Conservation (phyloP, 495 filamentous ascomycete genomes). For the Trichoderma reesei region DNA sequence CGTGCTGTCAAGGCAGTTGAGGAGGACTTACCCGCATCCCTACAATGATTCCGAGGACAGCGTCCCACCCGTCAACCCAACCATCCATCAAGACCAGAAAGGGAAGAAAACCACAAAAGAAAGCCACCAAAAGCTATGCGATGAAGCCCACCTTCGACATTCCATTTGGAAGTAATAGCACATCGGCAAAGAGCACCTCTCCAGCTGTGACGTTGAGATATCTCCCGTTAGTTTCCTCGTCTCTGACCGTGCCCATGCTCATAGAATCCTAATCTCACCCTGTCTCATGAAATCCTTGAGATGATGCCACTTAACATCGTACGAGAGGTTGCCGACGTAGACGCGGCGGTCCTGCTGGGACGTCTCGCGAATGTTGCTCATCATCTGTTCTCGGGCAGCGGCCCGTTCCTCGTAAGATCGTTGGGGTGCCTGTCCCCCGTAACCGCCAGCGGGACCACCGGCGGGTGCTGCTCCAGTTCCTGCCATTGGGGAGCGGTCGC, state of each 20-base stretch:
- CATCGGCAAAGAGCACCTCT: slow-evolving; percentile 99
- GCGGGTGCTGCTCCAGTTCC: slow-evolving; percentile 52
- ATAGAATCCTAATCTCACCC: slow-evolving; percentile 51
- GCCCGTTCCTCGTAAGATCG: slow-evolving; percentile 76
- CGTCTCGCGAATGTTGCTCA: slow-evolving; percentile 82
- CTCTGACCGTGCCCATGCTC: slow-evolving; percentile 10
- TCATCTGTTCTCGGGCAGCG: slow-evolving; percentile 85
- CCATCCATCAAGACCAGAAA: slow-evolving; percentile 72
- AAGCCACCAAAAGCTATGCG: slow-evolving; percentile 76
- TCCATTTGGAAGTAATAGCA: slow-evolving; percentile 99
- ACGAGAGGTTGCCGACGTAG: slow-evolving; percentile 97
- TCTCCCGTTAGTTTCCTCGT: slow-evolving; percentile 13
- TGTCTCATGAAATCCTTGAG: slow-evolving; percentile 99
- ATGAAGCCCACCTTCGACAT: slow-evolving; percentile 99
- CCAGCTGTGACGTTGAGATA: slow-evolving; percentile 53
- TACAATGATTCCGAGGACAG: slow-evolving; percentile 80
- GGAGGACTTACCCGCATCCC: slow-evolving; percentile 91
- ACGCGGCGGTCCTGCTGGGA: slow-evolving; percentile 98
- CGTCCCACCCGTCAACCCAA: slow-evolving; percentile 99
- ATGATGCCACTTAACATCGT: slow-evolving; percentile 99
- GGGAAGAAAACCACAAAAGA: slow-evolving; percentile 57
- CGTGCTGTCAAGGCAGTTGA: not conserved
- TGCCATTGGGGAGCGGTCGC: slow-evolving; percentile 81
- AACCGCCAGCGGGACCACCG: slow-evolving; percentile 48
- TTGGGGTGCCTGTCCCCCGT: slow-evolving; percentile 50